Conservation (phyloP, 352 stramenopile species). For the Globisporangium polare region DNA sequence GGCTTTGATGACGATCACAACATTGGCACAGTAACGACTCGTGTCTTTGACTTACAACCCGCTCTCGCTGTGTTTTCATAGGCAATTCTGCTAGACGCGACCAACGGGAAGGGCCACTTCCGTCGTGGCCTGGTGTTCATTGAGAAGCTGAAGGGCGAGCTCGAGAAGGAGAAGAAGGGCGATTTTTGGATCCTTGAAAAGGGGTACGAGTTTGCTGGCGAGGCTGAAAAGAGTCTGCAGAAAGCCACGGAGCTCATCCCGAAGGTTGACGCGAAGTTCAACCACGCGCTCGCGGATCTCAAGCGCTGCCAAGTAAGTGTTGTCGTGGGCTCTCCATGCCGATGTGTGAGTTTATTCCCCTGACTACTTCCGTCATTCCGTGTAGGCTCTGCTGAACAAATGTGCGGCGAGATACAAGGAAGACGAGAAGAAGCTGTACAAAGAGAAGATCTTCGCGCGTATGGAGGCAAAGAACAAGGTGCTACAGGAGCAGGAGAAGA, state of each 20-base stretch:
- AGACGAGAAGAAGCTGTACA: conserved; percentile 86
- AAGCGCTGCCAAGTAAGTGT: conserved; percentile 52
- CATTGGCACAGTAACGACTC: too few relatives aligned
- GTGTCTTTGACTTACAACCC: neutral
- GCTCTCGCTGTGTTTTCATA: conserved; percentile 14
- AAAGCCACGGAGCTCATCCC: conserved; percentile 50
- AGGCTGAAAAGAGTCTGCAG: conserved; percentile 71
- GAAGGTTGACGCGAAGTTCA: conserved; percentile 44
- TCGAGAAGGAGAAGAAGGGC: conserved; percentile 74
- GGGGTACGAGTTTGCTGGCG: conserved; percentile 61
- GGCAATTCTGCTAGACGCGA: conserved; percentile 63
- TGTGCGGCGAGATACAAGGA: conserved; percentile 76
- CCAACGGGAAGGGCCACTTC: conserved; percentile 74
- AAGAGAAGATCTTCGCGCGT: conserved; percentile 86
- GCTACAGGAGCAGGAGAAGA: conserved; percentile 61
- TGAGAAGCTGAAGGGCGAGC: conserved; percentile 75
- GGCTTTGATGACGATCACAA: neutral
- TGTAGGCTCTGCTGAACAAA: conserved; percentile 51
- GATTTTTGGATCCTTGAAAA: conserved; percentile 89
- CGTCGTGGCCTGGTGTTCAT: conserved; percentile 73
- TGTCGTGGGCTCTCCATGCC: neutral
- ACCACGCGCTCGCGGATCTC: conserved; percentile 54
- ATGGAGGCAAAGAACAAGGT: conserved; percentile 81
- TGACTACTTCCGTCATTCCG: neutral
- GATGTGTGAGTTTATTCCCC: neutral